These are phyloP conservation scores for Lithospermum erythrorhizon DNA, from an alignment of 257 asterid species.

Conservation along the genomic window DNA sequence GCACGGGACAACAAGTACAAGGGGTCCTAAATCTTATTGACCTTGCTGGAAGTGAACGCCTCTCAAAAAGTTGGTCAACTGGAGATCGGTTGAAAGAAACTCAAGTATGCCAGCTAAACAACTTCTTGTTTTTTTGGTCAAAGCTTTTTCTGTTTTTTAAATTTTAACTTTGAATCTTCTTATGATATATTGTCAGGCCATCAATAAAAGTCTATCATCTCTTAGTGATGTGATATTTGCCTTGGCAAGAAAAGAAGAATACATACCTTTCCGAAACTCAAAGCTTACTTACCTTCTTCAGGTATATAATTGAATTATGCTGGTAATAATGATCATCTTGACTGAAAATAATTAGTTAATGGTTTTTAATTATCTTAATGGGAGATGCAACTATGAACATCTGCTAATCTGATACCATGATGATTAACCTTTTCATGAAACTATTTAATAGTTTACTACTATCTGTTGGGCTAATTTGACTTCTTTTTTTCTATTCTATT, in stretches of 20 bases:
- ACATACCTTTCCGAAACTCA: conserved; percentile 87
- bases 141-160: conserved; percentile 1
- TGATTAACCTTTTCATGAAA: too few relatives aligned
- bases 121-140: conserved; percentile 2
- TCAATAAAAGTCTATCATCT: conserved; percentile 85
- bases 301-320: conserved; percentile 32
- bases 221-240: conserved; percentile 92
- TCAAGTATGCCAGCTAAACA: conserved; percentile 42
- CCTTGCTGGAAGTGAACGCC: conserved; percentile 98
- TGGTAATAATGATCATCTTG: not conserved
- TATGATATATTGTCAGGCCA: conserved; percentile 43
- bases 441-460: too few relatives aligned
- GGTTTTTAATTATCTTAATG: not conserved
- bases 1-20: conserved; percentile 92
- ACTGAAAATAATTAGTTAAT: not conserved
- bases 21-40: conserved; percentile 83
- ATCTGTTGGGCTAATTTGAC: too few relatives aligned
- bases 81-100: conserved; percentile 95
- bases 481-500: too few relatives aligned
- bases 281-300: conserved; percentile 97
- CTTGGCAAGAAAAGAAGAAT: conserved; percentile 91
- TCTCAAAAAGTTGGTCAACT: conserved; percentile 85
- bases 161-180: not conserved
- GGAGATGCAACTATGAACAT: too few relatives aligned
- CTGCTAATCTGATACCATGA: too few relatives aligned